Conservation (phyloP, 495 filamentous ascomycete species). For the Bacidia rubella region DNA sequence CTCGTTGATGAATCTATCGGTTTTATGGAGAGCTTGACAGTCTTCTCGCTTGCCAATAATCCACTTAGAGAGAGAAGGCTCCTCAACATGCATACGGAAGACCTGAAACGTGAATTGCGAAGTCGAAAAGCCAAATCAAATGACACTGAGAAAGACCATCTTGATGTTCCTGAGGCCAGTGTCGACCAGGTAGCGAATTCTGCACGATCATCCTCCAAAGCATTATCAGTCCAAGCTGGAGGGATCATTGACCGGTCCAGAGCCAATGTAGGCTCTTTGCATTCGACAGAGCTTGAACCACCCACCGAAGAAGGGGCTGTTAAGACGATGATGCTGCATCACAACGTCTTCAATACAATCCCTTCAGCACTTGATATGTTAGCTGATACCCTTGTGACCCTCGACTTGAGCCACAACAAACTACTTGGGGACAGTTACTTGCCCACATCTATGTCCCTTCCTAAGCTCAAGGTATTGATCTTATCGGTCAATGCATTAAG, state of each 20-base stretch:
- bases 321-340: slow-evolving; percentile 50
- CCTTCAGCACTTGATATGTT: slow-evolving; percentile 57
- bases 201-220: slow-evolving; percentile 17
- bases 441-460: slow-evolving; percentile 49
- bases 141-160: slow-evolving; percentile 28
- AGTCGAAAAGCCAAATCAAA: slow-evolving; percentile 42
- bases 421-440: slow-evolving; percentile 47
- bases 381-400: slow-evolving; percentile 49
- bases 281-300: slow-evolving; percentile 31
- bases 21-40: slow-evolving; percentile 61
- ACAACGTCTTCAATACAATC: slow-evolving; percentile 59
- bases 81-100: slow-evolving; percentile 61
- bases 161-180: slow-evolving; percentile 17
- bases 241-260: slow-evolving; percentile 63
- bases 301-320: slow-evolving; percentile 32
- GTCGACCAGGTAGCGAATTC: not conserved
- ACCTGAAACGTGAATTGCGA: slow-evolving; percentile 65
- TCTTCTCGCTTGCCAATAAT: slow-evolving; percentile 68
- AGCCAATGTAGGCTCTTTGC: slow-evolving; percentile 40
- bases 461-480: slow-evolving; percentile 60
- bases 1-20: slow-evolving; percentile 64
- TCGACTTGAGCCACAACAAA: slow-evolving; percentile 72
- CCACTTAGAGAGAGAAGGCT: slow-evolving; percentile 79
- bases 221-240: slow-evolving; percentile 53
- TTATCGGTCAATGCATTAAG: slow-evolving; percentile 56